Base-by-base conservation (phyloP, 257 asterid species). In the Sherardia arvensis region DNA sequence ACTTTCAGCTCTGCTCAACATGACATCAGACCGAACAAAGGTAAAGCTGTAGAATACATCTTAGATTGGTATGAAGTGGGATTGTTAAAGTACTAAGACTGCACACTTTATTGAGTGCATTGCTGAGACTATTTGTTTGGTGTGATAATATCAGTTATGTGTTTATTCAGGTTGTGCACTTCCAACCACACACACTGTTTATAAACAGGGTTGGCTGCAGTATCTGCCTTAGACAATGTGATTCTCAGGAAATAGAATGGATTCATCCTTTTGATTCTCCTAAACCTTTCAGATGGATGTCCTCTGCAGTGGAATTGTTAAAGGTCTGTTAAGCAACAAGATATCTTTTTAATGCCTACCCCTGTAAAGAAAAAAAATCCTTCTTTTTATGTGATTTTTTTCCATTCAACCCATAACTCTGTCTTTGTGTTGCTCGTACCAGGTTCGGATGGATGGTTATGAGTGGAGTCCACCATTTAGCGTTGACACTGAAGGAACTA, bases 11-110 rank as follows among this genome's bases (percentile, higher is more conserved):
- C 78, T 81, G 74, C 77, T 93, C 71, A 83, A 80, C 80, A 93
- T 93, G 99, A 93, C 96, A 71, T 93, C 99, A 69, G 97, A 93
- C 82, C 84, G 99, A 84, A 93, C 99, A 57, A 93, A 93, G 97
- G 99, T 93, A 82, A 47, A 70, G 33, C 32, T 51, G 53, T 49
- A 20, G 56, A 6, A 23, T 18, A 28, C 28, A n/a, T 63, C 53
- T 38, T 21, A 15, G 14, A 10, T 43, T 59, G 8, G 6, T 11
- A 22, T 36, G 20, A 32, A 33, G 12, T 61, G 27, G n/a, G n/a
- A n/a, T n/a, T 53, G 20, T 8, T 38, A 38, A 14, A 22, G 22
- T 23, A 27, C n/a, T 3, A 27, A 15, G 36, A 26, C 28, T 62
- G n/a, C n/a, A n/a, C n/a, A n/a, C n/a, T n/a, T n/a, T n/a, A n/a